phyloP scores from a whole-genome alignment of 2,329 filamentous ascomycete genomes.

The Huntiella decipiens region DNA sequence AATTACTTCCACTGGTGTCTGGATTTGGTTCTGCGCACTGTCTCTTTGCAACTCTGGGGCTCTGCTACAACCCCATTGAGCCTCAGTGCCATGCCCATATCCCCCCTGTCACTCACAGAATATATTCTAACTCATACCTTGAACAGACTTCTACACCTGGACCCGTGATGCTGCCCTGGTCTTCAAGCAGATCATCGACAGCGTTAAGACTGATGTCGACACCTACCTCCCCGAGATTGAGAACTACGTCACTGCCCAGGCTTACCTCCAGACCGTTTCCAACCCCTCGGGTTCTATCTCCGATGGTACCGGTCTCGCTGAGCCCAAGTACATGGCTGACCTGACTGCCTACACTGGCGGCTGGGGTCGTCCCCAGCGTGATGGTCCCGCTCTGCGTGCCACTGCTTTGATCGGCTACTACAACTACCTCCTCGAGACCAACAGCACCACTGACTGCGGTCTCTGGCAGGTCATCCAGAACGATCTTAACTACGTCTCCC shows the following conservation, averaged over 20 bases:
- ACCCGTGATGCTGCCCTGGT: conserved; percentile 54
- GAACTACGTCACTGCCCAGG: conserved; percentile 49
- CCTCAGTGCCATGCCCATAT: no score
- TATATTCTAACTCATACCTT: neutral
- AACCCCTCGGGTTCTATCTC: conserved; percentile 47
- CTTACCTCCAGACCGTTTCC: conserved; percentile 42
- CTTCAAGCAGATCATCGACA: conserved; percentile 49
- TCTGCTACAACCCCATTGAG: neutral
- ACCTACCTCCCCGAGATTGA: conserved; percentile 41
- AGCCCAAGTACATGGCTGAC: conserved; percentile 56
- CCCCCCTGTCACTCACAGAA: no score
- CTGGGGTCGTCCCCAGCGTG: conserved; percentile 63
- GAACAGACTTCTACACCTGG: conserved; percentile 58
- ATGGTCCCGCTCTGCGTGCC: conserved; percentile 60
- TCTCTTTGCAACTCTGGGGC: conserved; percentile 1
- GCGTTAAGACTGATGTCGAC: conserved; percentile 32
- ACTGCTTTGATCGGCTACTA: conserved; percentile 55
- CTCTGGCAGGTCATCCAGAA: conserved; percentile 61
- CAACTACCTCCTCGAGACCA: conserved; percentile 50
- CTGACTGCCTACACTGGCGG: conserved; percentile 41
- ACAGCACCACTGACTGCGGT: conserved; percentile 30
- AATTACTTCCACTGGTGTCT: neutral
- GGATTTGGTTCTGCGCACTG: neutral
- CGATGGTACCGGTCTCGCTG: conserved; percentile 39
- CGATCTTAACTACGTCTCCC: conserved; percentile 54